These are phyloP conservation scores for Pseudonitzschia multistriata DNA, from an alignment of 108 stramenopile genomes.

Conservation along the genomic window DNA sequence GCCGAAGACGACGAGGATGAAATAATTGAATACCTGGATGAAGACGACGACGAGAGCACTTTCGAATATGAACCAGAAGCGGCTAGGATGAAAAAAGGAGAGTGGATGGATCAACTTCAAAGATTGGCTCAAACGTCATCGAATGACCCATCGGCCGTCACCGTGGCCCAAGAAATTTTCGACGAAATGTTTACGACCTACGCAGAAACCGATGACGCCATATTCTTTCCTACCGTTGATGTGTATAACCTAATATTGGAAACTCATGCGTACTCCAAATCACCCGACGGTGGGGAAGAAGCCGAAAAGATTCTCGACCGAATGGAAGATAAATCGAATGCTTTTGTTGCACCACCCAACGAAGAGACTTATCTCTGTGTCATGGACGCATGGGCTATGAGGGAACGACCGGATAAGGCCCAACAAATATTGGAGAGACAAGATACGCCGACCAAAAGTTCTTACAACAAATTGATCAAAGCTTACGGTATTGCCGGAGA, in stretches of 20 bases:
- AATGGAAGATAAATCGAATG: conserved; percentile 35
- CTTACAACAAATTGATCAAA: conserved; percentile 46
- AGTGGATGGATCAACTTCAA: conserved; percentile 25
- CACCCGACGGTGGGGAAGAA: conserved; percentile 21
- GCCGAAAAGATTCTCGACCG: conserved; percentile 30
- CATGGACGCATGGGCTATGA: conserved; percentile 49
- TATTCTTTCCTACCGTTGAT: conserved; percentile 24
- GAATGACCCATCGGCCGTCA: conserved; percentile 14
- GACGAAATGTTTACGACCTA: conserved; percentile 43
- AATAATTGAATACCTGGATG: conserved; percentile 8
- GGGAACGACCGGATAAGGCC: conserved; percentile 34
- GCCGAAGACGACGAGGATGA: conserved; percentile 8
- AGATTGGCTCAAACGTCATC: conserved; percentile 14
- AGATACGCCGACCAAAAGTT: conserved; percentile 12
- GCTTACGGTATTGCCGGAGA: conserved; percentile 32
- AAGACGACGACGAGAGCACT: conserved; percentile 11
- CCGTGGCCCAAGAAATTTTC: conserved; percentile 36
- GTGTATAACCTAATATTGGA: conserved; percentile 47
- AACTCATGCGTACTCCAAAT: conserved; percentile 32
- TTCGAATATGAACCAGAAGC: neutral
- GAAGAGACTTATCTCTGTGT: conserved; percentile 36
- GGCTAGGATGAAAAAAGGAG: conserved; percentile 19
- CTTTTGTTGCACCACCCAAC: conserved; percentile 33
- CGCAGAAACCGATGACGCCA: conserved; percentile 24
- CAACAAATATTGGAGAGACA: conserved; percentile 24